Conservation (phyloP, 495 filamentous ascomycete genomes). For the Rusavskia elegans region DNA sequence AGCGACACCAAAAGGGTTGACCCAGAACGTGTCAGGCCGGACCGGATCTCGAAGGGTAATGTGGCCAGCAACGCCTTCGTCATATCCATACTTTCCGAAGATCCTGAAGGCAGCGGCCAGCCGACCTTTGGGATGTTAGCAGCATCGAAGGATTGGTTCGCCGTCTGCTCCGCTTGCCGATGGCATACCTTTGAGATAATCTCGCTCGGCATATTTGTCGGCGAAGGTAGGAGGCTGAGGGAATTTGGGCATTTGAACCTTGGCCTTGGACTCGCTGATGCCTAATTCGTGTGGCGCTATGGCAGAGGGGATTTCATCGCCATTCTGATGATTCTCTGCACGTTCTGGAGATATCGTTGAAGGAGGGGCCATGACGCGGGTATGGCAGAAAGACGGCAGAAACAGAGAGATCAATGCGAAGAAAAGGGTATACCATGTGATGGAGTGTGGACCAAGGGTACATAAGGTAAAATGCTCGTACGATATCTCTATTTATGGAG, state of each 20-base stretch:
- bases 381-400: no score
- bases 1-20: conserved; percentile 62
- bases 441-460: no score
- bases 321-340: not conserved
- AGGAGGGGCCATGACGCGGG: conserved; percentile 10
- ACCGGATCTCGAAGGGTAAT: conserved; percentile 53
- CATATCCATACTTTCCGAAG: conserved; percentile 52
- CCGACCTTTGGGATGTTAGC: conserved; percentile 30
- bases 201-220: conserved; percentile 44
- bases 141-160: no score
- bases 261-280: conserved; percentile 11
- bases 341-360: conserved; percentile 7
- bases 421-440: no score
- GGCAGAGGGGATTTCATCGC: conserved; percentile 5
- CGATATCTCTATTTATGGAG: no score
- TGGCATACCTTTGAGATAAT: conserved; percentile 26
- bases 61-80: conserved; percentile 46
- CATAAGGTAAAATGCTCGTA: no score
- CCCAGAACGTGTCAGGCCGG: conserved; percentile 56
- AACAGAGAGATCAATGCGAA: no score
- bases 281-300: conserved; percentile 11
- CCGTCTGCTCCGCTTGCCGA: no score
- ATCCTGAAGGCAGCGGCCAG: conserved; percentile 53
- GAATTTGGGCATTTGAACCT: conserved; percentile 29
- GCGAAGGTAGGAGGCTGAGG: conserved; percentile 38